Conservation (phyloP, 257 asterid species). For the Nicotiana tomentosiformis region DNA sequence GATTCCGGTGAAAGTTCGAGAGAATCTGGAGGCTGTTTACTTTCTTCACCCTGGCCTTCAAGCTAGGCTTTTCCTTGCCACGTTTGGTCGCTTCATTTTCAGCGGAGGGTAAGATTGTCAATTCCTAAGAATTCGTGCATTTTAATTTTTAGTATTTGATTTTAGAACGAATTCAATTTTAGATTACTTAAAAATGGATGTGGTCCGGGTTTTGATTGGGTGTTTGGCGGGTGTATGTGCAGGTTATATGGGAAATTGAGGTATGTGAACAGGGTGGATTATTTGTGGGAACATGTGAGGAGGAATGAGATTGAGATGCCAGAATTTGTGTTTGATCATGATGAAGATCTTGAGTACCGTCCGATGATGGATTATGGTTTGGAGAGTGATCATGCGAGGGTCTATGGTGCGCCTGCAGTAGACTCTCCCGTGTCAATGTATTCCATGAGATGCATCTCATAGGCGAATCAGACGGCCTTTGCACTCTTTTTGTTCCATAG, state of each 20-base stretch:
- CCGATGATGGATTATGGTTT: slow-evolving; percentile 67
- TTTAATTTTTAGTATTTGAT: background rate
- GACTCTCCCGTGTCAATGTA: slow-evolving; percentile 47
- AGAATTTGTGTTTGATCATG: slow-evolving; percentile 72
- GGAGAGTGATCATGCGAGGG: slow-evolving; percentile 76
- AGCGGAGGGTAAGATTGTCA: slow-evolving; percentile 39
- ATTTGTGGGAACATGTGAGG: slow-evolving; percentile 67
- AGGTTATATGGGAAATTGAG: slow-evolving; percentile 66
- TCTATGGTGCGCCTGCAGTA: slow-evolving; percentile 23
- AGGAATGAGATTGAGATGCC: slow-evolving; percentile 69
- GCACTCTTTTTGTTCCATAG: background rate
- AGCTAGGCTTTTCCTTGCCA: slow-evolving; percentile 79
- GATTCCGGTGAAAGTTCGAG: slow-evolving; percentile 43
- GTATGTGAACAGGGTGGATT: slow-evolving; percentile 61
- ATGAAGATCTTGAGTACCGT: slow-evolving; percentile 70
- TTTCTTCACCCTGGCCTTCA: slow-evolving; percentile 83
- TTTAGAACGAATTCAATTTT: background rate
- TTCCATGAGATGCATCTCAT: slow-evolving; percentile 77
- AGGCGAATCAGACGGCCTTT: background rate
- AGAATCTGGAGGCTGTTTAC: slow-evolving; percentile 52
- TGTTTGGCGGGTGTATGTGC: background rate
- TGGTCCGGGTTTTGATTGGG: background rate
- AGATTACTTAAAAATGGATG: no score
- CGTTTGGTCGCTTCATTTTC: slow-evolving; percentile 70
- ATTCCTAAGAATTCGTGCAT: background rate